Evolutionary conservation across 345 rosid species (phyloP).

Genomic region (Toxicodendron radicans): DNA sequence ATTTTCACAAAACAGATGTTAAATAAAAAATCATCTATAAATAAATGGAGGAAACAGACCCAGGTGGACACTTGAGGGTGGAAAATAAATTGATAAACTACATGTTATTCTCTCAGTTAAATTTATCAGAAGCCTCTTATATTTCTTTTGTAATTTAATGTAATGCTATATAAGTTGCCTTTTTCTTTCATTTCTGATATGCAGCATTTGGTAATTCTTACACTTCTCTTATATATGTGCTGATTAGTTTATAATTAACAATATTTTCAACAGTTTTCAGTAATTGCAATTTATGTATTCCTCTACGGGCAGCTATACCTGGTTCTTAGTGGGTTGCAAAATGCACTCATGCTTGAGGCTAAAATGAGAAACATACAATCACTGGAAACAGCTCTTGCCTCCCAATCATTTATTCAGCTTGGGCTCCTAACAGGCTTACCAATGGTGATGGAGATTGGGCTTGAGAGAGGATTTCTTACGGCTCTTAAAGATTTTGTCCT

Average conservation of each 20-base stretch:
- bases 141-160: background rate
- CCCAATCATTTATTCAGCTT: constrained; percentile 95
- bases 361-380: constrained; percentile 76
- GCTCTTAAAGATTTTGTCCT: constrained; percentile 93
- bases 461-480: constrained; percentile 89
- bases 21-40: background rate
- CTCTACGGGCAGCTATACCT: constrained; percentile 94
- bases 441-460: constrained; percentile 98
- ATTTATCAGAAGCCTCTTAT: background rate
- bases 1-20: background rate
- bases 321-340: constrained; percentile 91
- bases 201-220: background rate
- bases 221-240: constrained; percentile 8
- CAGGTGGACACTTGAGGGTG: background rate
- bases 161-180: background rate
- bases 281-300: constrained; percentile 80
- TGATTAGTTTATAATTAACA: constrained; percentile 3
- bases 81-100: background rate
- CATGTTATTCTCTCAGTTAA: background rate
- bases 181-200: background rate
- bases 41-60: background rate
- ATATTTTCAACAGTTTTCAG: constrained; percentile 57
- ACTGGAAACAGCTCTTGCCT: constrained; percentile 92
- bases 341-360: constrained; percentile 66
- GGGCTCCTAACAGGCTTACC: constrained; percentile 96